Conservation (phyloP, 2,329 filamentous ascomycete species). For the Aspergillus sp. region DNA sequence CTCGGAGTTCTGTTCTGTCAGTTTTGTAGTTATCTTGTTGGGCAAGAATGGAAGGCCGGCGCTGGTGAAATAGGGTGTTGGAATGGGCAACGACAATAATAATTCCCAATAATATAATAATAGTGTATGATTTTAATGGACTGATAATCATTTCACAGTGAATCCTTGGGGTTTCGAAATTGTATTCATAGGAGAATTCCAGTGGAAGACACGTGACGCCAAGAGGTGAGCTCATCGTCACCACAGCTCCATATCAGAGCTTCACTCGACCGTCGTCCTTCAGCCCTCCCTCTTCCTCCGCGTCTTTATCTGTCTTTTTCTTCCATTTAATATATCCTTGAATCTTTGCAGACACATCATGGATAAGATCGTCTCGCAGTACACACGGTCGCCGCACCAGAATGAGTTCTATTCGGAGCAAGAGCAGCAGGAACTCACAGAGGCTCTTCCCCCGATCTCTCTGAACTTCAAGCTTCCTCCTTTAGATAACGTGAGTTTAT, state of each 20-base stretch:
- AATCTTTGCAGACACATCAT: conserved; percentile 45
- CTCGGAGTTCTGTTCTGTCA: too few relatives aligned
- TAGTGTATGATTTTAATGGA: too few relatives aligned
- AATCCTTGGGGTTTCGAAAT: too few relatives aligned
- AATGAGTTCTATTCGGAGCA: conserved; percentile 66
- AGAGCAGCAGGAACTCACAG: conserved; percentile 66
- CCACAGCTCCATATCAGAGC: conserved; percentile 17
- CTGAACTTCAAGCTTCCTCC: conserved; percentile 94
- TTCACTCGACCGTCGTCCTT: conserved; percentile 9
- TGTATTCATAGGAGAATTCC: too few relatives aligned
- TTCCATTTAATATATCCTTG: neutral
- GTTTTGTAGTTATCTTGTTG: too few relatives aligned
- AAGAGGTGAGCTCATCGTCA: conserved; percentile 26
- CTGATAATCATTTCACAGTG: too few relatives aligned
- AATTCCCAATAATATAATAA: too few relatives aligned
- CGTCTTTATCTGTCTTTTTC: conserved; percentile 1
- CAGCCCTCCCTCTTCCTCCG: conserved; percentile 8
- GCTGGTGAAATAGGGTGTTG: too few relatives aligned
- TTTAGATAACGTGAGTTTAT: conserved; percentile 67
- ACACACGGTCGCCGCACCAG: conserved; percentile 71
- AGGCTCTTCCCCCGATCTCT: conserved; percentile 67
- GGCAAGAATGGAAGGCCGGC: too few relatives aligned
- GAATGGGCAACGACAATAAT: too few relatives aligned
- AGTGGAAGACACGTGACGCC: conserved; percentile 21
- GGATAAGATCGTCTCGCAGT: conserved; percentile 89